Percentiles rank a stretch among this genome's conserved stretches.
Evolutionary conservation across 306 rosid species (phyloP).

Genomic region (Quercus mongolica): DNA sequence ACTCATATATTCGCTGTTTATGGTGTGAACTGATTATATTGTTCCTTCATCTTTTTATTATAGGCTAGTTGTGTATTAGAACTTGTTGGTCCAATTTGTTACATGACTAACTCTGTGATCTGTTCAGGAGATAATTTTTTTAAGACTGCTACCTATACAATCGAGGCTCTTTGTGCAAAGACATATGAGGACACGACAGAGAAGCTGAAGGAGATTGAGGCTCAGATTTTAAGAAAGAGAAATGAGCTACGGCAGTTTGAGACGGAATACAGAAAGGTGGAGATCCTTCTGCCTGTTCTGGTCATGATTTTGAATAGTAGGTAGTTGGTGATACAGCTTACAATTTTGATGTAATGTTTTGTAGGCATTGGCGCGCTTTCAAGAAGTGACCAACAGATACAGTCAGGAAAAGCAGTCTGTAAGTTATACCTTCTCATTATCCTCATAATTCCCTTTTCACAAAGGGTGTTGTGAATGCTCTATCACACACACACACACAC

Average conservation of each 20-base stretch:
- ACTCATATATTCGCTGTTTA: slow-evolving; percentile 98
- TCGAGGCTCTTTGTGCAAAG: slow-evolving; percentile 88
- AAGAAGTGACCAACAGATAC: slow-evolving; percentile 95
- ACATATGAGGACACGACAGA: slow-evolving; percentile 72
- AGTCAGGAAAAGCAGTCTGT: slow-evolving; percentile 83
- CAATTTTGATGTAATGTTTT: slow-evolving; percentile 22
- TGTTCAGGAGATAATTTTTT: slow-evolving; percentile 92
- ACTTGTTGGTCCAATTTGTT: slow-evolving; percentile 1
- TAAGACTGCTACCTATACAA: slow-evolving; percentile 90
- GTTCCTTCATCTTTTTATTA: slow-evolving; percentile 25
- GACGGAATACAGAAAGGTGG: slow-evolving; percentile 86
- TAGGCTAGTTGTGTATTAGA: background rate
- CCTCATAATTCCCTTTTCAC: background rate
- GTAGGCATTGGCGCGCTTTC: slow-evolving; percentile 92
- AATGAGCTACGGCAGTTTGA: slow-evolving; percentile 96
- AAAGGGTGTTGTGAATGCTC: too few relatives aligned
- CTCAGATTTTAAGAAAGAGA: slow-evolving; percentile 93
- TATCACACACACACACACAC: too few relatives aligned
- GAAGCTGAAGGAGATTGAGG: slow-evolving; percentile 80
- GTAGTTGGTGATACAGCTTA: background rate
- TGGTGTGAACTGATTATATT: slow-evolving; percentile 61
- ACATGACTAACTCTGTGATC: slow-evolving; percentile 27
- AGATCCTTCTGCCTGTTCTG: slow-evolving; percentile 6
- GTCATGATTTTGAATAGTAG: slow-evolving; percentile 12
- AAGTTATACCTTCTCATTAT: slow-evolving; percentile 25